Evolutionary conservation across 1,284 basidiomycete species (phyloP).

Genomic region (Ceratobasidium sp.): DNA sequence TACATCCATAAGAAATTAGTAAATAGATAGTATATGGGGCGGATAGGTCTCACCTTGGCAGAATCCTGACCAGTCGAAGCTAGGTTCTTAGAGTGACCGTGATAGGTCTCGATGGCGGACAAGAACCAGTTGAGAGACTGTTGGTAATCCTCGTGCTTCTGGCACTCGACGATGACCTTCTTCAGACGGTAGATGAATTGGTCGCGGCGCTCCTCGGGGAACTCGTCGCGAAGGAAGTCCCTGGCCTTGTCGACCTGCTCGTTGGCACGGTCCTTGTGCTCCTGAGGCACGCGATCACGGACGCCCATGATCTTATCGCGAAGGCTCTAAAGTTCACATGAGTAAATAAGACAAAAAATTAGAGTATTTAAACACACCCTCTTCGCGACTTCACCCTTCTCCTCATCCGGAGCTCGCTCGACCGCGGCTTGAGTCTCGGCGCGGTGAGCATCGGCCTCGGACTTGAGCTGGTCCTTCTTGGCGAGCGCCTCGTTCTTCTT

Average conservation of each 20-base stretch:
- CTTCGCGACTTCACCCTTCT: conserved; percentile 65
- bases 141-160: conserved; percentile 92
- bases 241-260: conserved; percentile 69
- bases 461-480: conserved; percentile 48
- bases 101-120: conserved; percentile 80
- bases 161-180: conserved; percentile 92
- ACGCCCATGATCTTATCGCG: conserved; percentile 53
- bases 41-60: conserved; percentile 50
- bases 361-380: conserved; percentile 52
- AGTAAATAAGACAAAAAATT: conserved; percentile 15
- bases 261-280: conserved; percentile 70
- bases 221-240: conserved; percentile 80
- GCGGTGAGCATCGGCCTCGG: conserved; percentile 51
- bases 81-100: conserved; percentile 69
- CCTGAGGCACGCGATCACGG: conserved; percentile 70
- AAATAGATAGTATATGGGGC: background rate
- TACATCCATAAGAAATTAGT: conserved; percentile 44
- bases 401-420: conserved; percentile 56
- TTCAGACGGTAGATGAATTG: conserved; percentile 84
- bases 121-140: conserved; percentile 84
- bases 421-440: conserved; percentile 48
- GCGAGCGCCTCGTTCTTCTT: conserved; percentile 51
- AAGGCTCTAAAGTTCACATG: conserved; percentile 47
- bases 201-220: conserved; percentile 88
- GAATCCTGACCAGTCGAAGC: conserved; percentile 58